Conservation (phyloP, 768 basidiomycete species). For the Lactarius hengduanensis region DNA sequence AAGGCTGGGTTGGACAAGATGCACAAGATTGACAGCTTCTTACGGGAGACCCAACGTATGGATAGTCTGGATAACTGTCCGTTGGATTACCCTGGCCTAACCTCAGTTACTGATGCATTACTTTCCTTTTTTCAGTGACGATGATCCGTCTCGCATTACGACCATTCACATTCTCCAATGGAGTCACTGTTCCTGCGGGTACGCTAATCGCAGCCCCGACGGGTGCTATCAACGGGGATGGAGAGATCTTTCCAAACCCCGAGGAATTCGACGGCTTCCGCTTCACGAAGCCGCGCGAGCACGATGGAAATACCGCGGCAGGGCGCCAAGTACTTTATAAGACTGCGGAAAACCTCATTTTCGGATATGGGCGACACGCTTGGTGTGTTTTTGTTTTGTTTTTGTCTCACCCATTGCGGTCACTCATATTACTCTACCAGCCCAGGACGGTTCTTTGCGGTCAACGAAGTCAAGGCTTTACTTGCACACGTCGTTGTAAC, state of each 20-base stretch:
- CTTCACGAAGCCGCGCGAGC: slow-evolving; percentile 36
- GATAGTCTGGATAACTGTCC: slow-evolving; percentile 11
- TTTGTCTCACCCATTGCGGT: too few relatives aligned
- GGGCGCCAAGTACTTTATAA: slow-evolving; percentile 33
- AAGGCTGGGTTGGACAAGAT: slow-evolving; percentile 25
- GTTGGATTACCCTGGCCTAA: background rate
- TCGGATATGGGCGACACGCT: slow-evolving; percentile 33
- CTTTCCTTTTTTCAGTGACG: slow-evolving; percentile 16
- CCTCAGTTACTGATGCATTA: background rate
- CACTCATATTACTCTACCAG: too few relatives aligned
- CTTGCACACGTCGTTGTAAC: slow-evolving; percentile 31
- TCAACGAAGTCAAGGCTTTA: slow-evolving; percentile 30
- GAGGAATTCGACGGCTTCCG: slow-evolving; percentile 42
- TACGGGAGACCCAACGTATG: slow-evolving; percentile 30
- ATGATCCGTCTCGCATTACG: slow-evolving; percentile 30
- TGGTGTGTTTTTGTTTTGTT: slow-evolving; percentile 28
- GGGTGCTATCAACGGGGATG: slow-evolving; percentile 40
- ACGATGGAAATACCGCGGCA: slow-evolving; percentile 21
- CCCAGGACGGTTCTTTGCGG: slow-evolving; percentile 28
- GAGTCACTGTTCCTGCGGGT: slow-evolving; percentile 41
- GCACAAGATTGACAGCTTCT: slow-evolving; percentile 33
- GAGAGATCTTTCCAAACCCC: slow-evolving; percentile 43
- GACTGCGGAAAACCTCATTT: slow-evolving; percentile 36
- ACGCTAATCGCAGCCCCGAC: slow-evolving; percentile 37
- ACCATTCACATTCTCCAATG: slow-evolving; percentile 38